phyloP scores from a whole-genome alignment of 768 basidiomycete genomes.

The Bullera alba region DNA sequence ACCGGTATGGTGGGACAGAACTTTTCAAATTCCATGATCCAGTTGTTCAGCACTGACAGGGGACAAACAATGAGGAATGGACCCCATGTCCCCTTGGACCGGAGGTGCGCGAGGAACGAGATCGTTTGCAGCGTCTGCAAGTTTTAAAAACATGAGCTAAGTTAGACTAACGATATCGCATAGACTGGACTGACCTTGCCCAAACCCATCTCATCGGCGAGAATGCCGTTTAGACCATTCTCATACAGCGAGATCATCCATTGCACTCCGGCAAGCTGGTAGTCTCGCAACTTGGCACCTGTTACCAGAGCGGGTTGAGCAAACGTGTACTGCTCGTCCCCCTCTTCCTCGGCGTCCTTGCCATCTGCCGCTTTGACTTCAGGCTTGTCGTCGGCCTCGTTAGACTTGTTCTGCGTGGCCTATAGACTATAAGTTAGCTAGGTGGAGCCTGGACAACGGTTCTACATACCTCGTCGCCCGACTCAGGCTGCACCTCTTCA shows the following conservation, averaged over 20 bases:
- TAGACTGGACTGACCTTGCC: conserved; percentile 51
- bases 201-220: conserved; percentile 92
- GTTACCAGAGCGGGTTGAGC: conserved; percentile 70
- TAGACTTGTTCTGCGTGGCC: neutral
- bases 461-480: conserved; percentile 2
- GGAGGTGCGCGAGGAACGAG: conserved; percentile 82
- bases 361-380: conserved; percentile 11
- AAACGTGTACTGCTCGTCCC: conserved; percentile 32
- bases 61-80: conserved; percentile 89
- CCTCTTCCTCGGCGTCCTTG: conserved; percentile 7
- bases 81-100: conserved; percentile 62
- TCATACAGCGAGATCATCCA: conserved; percentile 88
- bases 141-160: no score
- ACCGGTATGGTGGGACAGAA: conserved; percentile 67
- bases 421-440: neutral
- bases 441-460: neutral
- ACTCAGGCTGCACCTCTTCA: conserved; percentile 29
- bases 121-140: conserved; percentile 86
- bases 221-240: conserved; percentile 50
- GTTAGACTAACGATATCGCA: no score
- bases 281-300: conserved; percentile 76
- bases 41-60: conserved; percentile 85
- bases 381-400: conserved; percentile 23
- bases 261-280: conserved; percentile 87
- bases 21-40: conserved; percentile 73